Evolutionary conservation across 1,284 basidiomycete genomes (phyloP).

Genomic region (Macrocystidia cucumis): DNA sequence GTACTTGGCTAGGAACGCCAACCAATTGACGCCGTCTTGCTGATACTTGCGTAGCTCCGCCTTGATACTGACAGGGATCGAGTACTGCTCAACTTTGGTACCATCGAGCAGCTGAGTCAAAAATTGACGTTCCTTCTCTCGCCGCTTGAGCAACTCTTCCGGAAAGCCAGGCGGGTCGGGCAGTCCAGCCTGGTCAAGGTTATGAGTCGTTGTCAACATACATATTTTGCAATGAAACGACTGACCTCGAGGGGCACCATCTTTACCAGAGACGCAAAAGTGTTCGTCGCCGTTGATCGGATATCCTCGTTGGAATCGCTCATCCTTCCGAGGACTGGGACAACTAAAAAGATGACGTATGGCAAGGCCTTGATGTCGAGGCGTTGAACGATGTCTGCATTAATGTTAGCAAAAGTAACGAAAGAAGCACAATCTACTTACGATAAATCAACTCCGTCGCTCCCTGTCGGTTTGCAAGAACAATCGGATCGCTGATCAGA

Average conservation of each 20-base stretch:
- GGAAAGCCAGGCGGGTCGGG: constrained; percentile 95
- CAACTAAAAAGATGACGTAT: constrained; percentile 96
- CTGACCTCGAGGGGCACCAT: constrained; percentile 95
- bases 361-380: constrained; percentile 94
- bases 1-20: constrained; percentile 96
- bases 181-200: constrained; percentile 66
- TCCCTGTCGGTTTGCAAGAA: constrained; percentile 82
- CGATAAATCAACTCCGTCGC: constrained; percentile 88
- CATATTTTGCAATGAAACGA: constrained; percentile 1
- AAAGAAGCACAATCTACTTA: constrained; percentile 32
- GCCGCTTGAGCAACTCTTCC: constrained; percentile 80
- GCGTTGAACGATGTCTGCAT: constrained; percentile 80
- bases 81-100: constrained; percentile 89
- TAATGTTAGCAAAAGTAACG: constrained; percentile 8
- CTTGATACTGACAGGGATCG: constrained; percentile 84
- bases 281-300: constrained; percentile 89
- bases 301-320: constrained; percentile 91
- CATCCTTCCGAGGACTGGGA: constrained; percentile 96
- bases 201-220: constrained; percentile 5
- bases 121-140: constrained; percentile 88
- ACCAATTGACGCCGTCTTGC: constrained; percentile 97
- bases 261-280: constrained; percentile 97
- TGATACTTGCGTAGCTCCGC: constrained; percentile 97
- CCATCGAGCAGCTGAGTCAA: constrained; percentile 92
- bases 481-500: constrained; percentile 73